Base-by-base conservation (phyloP, 2,329 filamentous ascomycete species). In the Decorospora gaudefroyi region DNA sequence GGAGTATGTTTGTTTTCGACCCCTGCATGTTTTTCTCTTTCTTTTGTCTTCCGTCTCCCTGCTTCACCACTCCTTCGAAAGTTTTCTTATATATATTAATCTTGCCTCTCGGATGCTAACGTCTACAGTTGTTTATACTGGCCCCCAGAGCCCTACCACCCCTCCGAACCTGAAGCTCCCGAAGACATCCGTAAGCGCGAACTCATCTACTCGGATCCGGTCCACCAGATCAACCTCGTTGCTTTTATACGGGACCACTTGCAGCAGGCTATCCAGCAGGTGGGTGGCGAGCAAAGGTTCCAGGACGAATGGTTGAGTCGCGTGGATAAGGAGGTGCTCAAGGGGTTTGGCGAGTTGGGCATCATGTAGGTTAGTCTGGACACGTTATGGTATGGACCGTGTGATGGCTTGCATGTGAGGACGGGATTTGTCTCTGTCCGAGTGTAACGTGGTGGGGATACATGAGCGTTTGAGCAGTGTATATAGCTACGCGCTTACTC, bases 241-340 rank as follows among this genome's bases (percentile, higher is more conserved):
- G 70, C 75, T 1, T 91, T 87, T 65, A 77, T 90, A 2, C 78
- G 78, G 57, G 76, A 81, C 49, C 78, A 82, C 39, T 64, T 93
- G 22, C 75, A 80, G 42, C 74, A 76, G 10, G 72, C 85, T 4
- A 79, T 90, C 13, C 72, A 74, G 36, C 72, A 76, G 3, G 76
- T 76, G 3, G 88, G 88, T 2, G 87, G 87, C 0, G 79, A 85
- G 57, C 75, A 80, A 35, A 72, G 65, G 3, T 92, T 93, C 65
- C 78, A 85, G 64, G 77, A 81, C 42, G 77, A 85, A 36, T 91
- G 85, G 82, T 70, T 83, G 10, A 77, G 77, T n/a, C 87, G 90
- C 51, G 86, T 93, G 17, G 88, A 93, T 67, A 78, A 77, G 55
- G 84, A 90, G 46, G 80, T 91, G 11, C 58, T 92, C 49, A 74